Conservation (phyloP, 2,329 filamentous ascomycete genomes). For the Alternaria sp. region DNA sequence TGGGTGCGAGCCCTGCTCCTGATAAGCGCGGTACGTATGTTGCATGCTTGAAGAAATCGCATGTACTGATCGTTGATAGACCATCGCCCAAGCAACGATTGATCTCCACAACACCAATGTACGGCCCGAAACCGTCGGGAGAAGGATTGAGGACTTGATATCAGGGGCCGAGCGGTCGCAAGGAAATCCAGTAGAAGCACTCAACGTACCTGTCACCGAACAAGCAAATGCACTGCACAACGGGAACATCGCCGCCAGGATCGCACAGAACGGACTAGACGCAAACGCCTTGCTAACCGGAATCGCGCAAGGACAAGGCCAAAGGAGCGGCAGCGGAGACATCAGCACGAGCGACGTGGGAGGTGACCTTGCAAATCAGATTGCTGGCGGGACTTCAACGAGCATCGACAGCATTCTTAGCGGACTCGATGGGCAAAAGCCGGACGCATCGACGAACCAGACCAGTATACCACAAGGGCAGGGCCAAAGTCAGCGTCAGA, state of each 20-base stretch:
- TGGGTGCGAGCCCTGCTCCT: constrained; percentile 40
- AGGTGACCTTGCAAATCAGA: constrained; percentile 28
- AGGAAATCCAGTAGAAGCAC: constrained; percentile 17
- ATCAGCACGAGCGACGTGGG: constrained; percentile 19
- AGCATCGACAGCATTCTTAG: constrained; percentile 21
- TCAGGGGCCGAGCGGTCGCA: constrained; percentile 32
- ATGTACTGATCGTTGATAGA: constrained; percentile 34
- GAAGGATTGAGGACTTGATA: constrained; percentile 35
- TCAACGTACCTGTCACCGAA: constrained; percentile 17
- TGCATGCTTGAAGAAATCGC: background rate
- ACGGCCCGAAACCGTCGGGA: constrained; percentile 31
- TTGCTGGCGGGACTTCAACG: constrained; percentile 24
- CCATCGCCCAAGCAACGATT: constrained; percentile 34
- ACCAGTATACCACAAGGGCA: constrained; percentile 11
- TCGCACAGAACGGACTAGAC: constrained; percentile 29
- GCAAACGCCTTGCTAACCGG: constrained; percentile 29
- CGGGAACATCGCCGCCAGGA: constrained; percentile 21
- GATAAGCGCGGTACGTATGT: constrained; percentile 39
- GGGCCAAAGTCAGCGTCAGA: constrained; percentile 6
- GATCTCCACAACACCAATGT: constrained; percentile 35
- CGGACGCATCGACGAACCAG: constrained; percentile 18
- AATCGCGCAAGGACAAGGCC: constrained; percentile 19
- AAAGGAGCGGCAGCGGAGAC: constrained; percentile 9
- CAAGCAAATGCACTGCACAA: constrained; percentile 19
- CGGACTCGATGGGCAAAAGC: constrained; percentile 22